These are phyloP conservation scores for Hygrocybe punicea DNA, from an alignment of 768 basidiomycete species.

Conservation along the genomic window DNA sequence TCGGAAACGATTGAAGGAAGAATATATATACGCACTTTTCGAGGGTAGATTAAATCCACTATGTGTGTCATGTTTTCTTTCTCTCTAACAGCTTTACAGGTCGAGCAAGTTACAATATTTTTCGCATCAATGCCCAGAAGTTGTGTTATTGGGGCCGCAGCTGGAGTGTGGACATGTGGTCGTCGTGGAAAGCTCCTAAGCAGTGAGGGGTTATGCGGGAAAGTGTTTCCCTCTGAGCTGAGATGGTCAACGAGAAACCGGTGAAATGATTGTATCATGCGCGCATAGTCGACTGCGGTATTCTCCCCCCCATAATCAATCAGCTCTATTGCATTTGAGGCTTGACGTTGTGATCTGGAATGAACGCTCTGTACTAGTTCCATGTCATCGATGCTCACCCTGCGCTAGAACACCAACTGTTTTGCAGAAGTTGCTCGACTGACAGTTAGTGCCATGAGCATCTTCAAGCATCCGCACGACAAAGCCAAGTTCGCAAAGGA, in stretches of 20 bases:
- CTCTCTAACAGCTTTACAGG: slow-evolving; percentile 66
- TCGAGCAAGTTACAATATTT: slow-evolving; percentile 69
- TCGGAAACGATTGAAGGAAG: background rate
- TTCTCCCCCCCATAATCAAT: slow-evolving; percentile 80
- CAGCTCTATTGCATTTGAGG: slow-evolving; percentile 76
- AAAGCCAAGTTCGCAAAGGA: slow-evolving; percentile 94
- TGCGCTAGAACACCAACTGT: slow-evolving; percentile 87
- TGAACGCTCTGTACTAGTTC: background rate
- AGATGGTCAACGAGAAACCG: slow-evolving; percentile 89
- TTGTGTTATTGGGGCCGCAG: slow-evolving; percentile 78
- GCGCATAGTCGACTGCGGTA: slow-evolving; percentile 71
- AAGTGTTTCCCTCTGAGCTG: slow-evolving; percentile 65
- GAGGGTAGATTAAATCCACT: slow-evolving; percentile 83
- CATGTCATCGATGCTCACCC: slow-evolving; percentile 43
- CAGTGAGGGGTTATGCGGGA: slow-evolving; percentile 56
- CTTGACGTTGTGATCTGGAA: slow-evolving; percentile 31
- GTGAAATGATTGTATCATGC: slow-evolving; percentile 93
- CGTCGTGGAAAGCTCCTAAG: slow-evolving; percentile 32
- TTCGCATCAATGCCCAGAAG: slow-evolving; percentile 76
- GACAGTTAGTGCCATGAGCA: slow-evolving; percentile 89
- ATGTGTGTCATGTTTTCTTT: slow-evolving; percentile 81
- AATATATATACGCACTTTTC: slow-evolving; percentile 60
- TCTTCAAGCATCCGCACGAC: slow-evolving; percentile 94
- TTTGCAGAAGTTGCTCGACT: slow-evolving; percentile 95
- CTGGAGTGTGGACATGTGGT: slow-evolving; percentile 25